phyloP scores from a whole-genome alignment of 2,329 filamentous ascomycete genomes.

The Waltergamsia citrina region DNA sequence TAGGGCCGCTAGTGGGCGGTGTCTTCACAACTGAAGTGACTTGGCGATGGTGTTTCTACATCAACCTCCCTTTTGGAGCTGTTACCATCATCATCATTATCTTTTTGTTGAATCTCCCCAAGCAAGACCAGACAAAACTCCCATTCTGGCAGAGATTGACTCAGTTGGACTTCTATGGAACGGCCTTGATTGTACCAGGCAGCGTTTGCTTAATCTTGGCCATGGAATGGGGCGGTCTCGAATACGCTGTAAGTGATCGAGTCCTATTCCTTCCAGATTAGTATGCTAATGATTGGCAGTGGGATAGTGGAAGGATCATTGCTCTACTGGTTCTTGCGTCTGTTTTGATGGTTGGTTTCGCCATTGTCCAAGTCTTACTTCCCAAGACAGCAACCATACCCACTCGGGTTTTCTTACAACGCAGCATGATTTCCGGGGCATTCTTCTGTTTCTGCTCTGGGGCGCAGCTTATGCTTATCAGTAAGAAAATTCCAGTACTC shows the following conservation, averaged over 20 bases:
- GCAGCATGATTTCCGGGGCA: slow-evolving; percentile 24
- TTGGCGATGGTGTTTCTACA: slow-evolving; percentile 11
- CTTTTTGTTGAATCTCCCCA: background rate
- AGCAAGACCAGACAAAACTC: background rate
- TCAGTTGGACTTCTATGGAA: slow-evolving; percentile 1
- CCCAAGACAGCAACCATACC: slow-evolving; percentile 28
- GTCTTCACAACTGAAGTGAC: slow-evolving; percentile 25
- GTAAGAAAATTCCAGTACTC: no score
- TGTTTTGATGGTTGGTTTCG: slow-evolving; percentile 30
- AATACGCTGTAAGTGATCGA: slow-evolving; percentile 14
- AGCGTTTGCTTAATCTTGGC: slow-evolving; percentile 35
- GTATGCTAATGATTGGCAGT: slow-evolving; percentile 22
- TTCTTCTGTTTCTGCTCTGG: slow-evolving; percentile 15
- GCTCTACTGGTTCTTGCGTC: slow-evolving; percentile 29
- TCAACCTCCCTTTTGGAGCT: slow-evolving; percentile 13
- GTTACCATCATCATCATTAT: slow-evolving; percentile 3
- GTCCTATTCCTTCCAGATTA: background rate
- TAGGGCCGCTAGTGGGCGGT: slow-evolving; percentile 38
- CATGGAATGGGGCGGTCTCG: slow-evolving; percentile 34
- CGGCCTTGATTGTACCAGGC: slow-evolving; percentile 16
- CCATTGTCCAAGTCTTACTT: slow-evolving; percentile 22
- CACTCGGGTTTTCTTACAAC: slow-evolving; percentile 28
- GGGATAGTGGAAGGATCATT: slow-evolving; percentile 32
- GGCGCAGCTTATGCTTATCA: no score
- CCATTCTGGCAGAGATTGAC: slow-evolving; percentile 13